Conservation (phyloP, 2,329 filamentous ascomycete species). For the Kalmusia sp. region DNA sequence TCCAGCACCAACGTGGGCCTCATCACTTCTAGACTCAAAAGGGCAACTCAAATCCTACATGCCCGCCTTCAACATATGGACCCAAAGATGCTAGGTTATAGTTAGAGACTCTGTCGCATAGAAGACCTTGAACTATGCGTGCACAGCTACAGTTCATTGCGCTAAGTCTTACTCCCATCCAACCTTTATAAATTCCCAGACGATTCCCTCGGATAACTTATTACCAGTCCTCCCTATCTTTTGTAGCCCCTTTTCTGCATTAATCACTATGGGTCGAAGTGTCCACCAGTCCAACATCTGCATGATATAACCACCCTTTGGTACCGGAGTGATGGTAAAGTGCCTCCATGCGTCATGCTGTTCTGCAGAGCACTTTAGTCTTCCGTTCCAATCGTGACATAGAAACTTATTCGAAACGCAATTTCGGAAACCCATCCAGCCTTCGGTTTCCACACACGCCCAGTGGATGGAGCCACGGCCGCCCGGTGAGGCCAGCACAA, state of each 20-base stretch:
- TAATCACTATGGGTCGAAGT: conserved; percentile 15
- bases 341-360: conserved; percentile 6
- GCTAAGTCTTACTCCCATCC: not conserved
- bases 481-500: conserved; percentile 9
- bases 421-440: conserved; percentile 17
- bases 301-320: conserved; percentile 17
- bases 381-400: conserved; percentile 10
- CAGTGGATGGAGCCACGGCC: conserved; percentile 14
- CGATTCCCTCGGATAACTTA: conserved; percentile 15
- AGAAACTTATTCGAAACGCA: conserved; percentile 10
- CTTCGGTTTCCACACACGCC: conserved; percentile 13
- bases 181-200: conserved; percentile 14
- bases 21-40: too few species aligned
- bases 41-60: conserved; percentile 6
- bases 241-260: conserved; percentile 6
- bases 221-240: conserved; percentile 13
- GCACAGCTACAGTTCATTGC: too few species aligned
- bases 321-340: conserved; percentile 15
- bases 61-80: not conserved
- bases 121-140: too few species aligned
- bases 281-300: conserved; percentile 22
- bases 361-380: conserved; percentile 11
- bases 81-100: too few species aligned
- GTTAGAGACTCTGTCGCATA: too few species aligned
- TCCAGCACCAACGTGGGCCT: too few species aligned